Conservation (phyloP, 768 basidiomycete genomes). For the Hemileccinum rubropunctum region DNA sequence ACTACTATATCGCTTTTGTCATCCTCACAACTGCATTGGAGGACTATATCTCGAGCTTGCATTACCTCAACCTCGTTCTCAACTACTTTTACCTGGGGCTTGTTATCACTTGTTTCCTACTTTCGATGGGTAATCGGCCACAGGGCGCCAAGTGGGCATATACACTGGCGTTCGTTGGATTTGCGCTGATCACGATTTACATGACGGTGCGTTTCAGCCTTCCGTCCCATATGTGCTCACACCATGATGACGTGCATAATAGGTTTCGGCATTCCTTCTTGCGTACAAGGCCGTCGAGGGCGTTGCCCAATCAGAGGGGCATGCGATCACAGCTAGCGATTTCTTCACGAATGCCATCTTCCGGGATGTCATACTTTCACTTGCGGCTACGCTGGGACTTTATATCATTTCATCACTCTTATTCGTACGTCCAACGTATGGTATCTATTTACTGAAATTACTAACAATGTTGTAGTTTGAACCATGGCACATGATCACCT, state of each 20-base stretch:
- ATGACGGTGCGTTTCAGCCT: conserved; percentile 68
- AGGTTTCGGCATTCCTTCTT: conserved; percentile 78
- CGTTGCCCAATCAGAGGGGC: conserved; percentile 45
- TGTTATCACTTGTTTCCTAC: conserved; percentile 82
- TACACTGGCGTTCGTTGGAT: conserved; percentile 81
- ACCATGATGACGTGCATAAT: neutral
- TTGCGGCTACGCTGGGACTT: conserved; percentile 85
- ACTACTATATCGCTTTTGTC: conserved; percentile 87
- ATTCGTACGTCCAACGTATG: conserved; percentile 60
- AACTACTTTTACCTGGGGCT: conserved; percentile 88
- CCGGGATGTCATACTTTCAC: conserved; percentile 80
- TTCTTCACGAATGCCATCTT: conserved; percentile 81
- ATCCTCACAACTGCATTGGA: conserved; percentile 78
- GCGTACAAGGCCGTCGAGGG: conserved; percentile 77
- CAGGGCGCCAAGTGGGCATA: conserved; percentile 89
- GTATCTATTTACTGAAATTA: neutral
- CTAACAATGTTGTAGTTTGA: conserved; percentile 60
- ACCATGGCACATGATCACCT: conserved; percentile 98
- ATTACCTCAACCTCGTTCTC: conserved; percentile 72
- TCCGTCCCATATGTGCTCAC: conserved; percentile 5
- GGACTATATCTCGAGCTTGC: conserved; percentile 54
- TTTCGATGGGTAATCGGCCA: conserved; percentile 87
- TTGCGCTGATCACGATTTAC: conserved; percentile 89
- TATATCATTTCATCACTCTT: conserved; percentile 82
- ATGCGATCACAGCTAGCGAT: conserved; percentile 49